These are phyloP conservation scores for Gnetum montanum DNA, from an alignment of 75 land plant species.

Conservation along the genomic window DNA sequence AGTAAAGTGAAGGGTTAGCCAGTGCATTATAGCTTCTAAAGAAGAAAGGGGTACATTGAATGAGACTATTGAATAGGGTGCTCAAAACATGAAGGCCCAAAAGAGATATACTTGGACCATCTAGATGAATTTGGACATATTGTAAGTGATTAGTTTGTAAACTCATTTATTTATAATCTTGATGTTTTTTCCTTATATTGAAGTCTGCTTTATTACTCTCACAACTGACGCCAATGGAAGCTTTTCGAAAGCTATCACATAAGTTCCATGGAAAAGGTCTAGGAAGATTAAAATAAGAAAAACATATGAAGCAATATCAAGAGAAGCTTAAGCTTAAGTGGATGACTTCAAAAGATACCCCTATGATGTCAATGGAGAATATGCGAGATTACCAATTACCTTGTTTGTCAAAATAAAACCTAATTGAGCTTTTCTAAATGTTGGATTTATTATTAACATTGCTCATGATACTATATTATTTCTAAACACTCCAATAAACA, in stretches of 20 bases:
- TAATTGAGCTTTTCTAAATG: no score
- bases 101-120: conserved; percentile 80
- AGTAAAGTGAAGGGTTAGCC: conserved; percentile 71
- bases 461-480: no score
- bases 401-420: no score
- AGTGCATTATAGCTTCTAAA: conserved; percentile 74
- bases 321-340: conserved; percentile 90
- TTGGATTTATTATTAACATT: no score
- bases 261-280: conserved; percentile 97
- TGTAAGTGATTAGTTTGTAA: no score
- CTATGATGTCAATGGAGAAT: conserved; percentile 79
- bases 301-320: conserved; percentile 74
- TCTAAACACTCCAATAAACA: conserved; percentile 41
- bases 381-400: conserved; percentile 94
- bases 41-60: conserved; percentile 86
- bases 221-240: conserved; percentile 96
- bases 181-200: background rate
- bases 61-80: conserved; percentile 94
- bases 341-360: conserved; percentile 90
- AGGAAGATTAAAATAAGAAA: conserved; percentile 92
- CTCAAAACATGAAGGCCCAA: conserved; percentile 72
- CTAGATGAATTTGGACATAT: conserved; percentile 93
- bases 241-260: conserved; percentile 85
- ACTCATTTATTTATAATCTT: no score
- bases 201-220: background rate